A percentile compares a stretch with the other conserved stretches of the same genome.
Conservation (phyloP, 768 basidiomycete genomes). For the Cystobasidiopsis lactophilus region DNA sequence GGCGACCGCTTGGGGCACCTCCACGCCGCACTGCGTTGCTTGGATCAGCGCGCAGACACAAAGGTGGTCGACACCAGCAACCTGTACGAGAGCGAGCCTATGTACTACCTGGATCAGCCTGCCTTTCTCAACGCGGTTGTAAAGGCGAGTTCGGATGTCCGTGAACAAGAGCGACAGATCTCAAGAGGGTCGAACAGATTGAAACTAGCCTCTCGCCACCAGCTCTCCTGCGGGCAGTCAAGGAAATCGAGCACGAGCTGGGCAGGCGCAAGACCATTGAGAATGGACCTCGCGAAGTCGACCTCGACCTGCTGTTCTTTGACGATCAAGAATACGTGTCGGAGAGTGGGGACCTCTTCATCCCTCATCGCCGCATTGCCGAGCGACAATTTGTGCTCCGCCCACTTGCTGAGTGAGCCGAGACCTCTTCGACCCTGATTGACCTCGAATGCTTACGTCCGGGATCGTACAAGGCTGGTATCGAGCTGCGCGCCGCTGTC, state of each 20-base stretch:
- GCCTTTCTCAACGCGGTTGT: slow-evolving; percentile 79
- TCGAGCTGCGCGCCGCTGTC: too few species aligned
- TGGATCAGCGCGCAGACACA: neutral
- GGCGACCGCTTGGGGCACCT: neutral
- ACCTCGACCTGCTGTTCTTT: slow-evolving; percentile 69
- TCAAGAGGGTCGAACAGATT: slow-evolving; percentile 32
- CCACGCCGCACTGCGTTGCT: neutral
- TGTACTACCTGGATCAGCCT: slow-evolving; percentile 86
- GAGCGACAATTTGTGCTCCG: slow-evolving; percentile 85
- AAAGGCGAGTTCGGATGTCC: slow-evolving; percentile 54
- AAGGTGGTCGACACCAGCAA: slow-evolving; percentile 55
- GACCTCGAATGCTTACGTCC: too few species aligned
- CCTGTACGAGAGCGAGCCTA: slow-evolving; percentile 77
- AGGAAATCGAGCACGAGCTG: slow-evolving; percentile 46
- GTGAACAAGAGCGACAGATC: neutral
- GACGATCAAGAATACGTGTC: slow-evolving; percentile 23
- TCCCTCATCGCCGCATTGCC: slow-evolving; percentile 58
- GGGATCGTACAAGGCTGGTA: too few species aligned
- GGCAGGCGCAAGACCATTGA: slow-evolving; percentile 58
- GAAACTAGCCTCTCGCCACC: slow-evolving; percentile 46
- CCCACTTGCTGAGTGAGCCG: slow-evolving; percentile 61
- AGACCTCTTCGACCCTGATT: too few species aligned
- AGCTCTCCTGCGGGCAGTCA: slow-evolving; percentile 40
- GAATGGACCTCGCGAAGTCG: slow-evolving; percentile 73
- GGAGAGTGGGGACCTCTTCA: slow-evolving; percentile 31